Base-by-base conservation (phyloP, 1,284 basidiomycete species). In the Apiotrichum domesticum region DNA sequence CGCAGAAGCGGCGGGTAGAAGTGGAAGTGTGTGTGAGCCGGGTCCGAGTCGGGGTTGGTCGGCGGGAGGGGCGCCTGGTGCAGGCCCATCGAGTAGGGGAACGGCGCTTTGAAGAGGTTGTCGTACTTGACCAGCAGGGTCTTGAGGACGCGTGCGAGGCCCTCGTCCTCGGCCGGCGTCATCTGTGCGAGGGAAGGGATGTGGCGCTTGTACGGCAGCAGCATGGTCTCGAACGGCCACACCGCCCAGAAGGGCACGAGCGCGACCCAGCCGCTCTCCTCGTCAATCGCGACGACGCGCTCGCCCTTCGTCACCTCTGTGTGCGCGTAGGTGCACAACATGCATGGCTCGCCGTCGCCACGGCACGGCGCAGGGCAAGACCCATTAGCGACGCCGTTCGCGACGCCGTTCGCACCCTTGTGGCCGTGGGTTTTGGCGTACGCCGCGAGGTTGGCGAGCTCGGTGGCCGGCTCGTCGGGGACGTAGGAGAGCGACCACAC, bases 21-120 rank as follows among this genome's bases (percentile, higher is more conserved):
- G 74, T 94, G 90, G 47, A 97, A 74, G 71, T 97, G 93, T 47
- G 95, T 78, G 71, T 96, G 91, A 0, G 90, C 87, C 15, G 87
- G 68, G 47, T 72, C 65, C 8, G 43, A 35, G 6, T 60, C 62
- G 3, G 62, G 32, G 29, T 49, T 43, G 11, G 42, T 41, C 6
- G 8, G 57, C 2, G 85, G 84, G 2, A 84, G 74, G 1, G 90
- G 88, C 3, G 83, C 82, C 74, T 90, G 94, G 75, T 88, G 91
- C 46, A 97, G 81, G 43, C 92, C 93, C 91, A 97, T 95, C n/a
- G 89, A 93, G 73, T 97, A 97, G 0, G 93, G 87, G 77, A 97
- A 97, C 0, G 90, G 88, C 21, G 37, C 37, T 10, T 77, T 80
- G 75, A 90, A 90, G 34, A 94, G 78, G 70, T 93, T 92, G 73